A percentile compares a stretch with the other conserved stretches of the same genome.
Evolutionary conservation across 257 asterid genomes (phyloP).

Genomic region (Solanum ossicruentum): DNA sequence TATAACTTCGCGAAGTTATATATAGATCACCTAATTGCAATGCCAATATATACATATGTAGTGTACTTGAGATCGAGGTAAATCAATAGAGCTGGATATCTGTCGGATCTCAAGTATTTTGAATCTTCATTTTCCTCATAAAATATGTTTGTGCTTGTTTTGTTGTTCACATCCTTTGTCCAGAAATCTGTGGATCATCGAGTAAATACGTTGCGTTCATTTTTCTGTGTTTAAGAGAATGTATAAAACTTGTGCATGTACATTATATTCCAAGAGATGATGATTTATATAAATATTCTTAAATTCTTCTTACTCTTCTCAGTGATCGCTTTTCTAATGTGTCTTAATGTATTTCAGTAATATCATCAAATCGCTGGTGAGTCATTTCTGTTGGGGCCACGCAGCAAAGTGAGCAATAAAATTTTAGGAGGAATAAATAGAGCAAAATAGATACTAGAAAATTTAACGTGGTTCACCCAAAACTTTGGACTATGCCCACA

Average conservation of each 20-base stretch:
- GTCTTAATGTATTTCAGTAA: constrained; percentile 75
- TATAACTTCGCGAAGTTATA: no score
- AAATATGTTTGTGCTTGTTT: neutral
- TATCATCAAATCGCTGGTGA: constrained; percentile 69
- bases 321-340: constrained; percentile 23
- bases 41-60: no score
- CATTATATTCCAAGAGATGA: neutral
- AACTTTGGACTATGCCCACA: no score
- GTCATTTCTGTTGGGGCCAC: neutral
- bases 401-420: no score
- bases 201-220: constrained; percentile 45
- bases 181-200: constrained; percentile 70
- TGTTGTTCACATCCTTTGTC: neutral
- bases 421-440: no score
- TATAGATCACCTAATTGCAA: no score
- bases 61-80: constrained; percentile 60
- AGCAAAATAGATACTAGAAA: no score
- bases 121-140: neutral
- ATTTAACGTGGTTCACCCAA: no score
- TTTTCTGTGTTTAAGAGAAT: constrained; percentile 65
- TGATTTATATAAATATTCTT: neutral
- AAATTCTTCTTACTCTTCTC: neutral
- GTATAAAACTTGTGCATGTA: constrained; percentile 18
- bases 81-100: neutral
- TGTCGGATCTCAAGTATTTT: neutral